phyloP scores from a whole-genome alignment of 805 yeast species.

The Candida pini region DNA sequence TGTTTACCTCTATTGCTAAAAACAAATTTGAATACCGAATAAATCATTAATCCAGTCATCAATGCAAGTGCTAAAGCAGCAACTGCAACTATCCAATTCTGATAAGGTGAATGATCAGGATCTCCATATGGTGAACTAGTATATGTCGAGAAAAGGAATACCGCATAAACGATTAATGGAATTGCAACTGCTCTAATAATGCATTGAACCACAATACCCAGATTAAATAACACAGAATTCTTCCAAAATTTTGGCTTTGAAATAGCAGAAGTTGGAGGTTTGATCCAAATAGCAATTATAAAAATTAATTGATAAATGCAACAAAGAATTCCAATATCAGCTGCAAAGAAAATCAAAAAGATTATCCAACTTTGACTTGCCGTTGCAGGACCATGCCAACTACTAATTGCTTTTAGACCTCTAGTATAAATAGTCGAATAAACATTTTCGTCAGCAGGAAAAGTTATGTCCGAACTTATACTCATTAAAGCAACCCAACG shows the following conservation, averaged over 20 bases:
- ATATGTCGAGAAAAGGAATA: slow-evolving; percentile 16
- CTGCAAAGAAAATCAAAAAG: slow-evolving; percentile 33
- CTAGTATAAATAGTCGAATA: slow-evolving; percentile 36
- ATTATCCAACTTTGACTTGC: slow-evolving; percentile 32
- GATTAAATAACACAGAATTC: slow-evolving; percentile 21
- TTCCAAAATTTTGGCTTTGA: slow-evolving; percentile 9
- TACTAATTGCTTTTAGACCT: slow-evolving; percentile 36
- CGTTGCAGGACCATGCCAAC: slow-evolving; percentile 15
- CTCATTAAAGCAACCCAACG: slow-evolving; percentile 54
- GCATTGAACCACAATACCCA: slow-evolving; percentile 31
- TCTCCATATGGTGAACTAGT: slow-evolving; percentile 16
- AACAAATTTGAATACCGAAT: slow-evolving; percentile 31
- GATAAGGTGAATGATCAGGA: slow-evolving; percentile 8
- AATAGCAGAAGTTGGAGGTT: slow-evolving; percentile 8
- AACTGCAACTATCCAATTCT: slow-evolving; percentile 23
- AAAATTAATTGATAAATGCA: slow-evolving; percentile 7
- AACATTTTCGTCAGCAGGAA: slow-evolving; percentile 28
- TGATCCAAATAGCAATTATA: slow-evolving; percentile 4
- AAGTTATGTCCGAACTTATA: slow-evolving; percentile 5
- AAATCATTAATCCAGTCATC: slow-evolving; percentile 29
- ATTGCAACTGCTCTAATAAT: slow-evolving; percentile 33
- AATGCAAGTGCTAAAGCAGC: slow-evolving; percentile 30
- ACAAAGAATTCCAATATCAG: slow-evolving; percentile 22
- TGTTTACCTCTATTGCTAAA: slow-evolving; percentile 13
- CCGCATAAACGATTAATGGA: slow-evolving; percentile 39